These are phyloP conservation scores for Trichoderma simmonsii DNA, from an alignment of 2,329 filamentous ascomycete species.

Conservation along the genomic window DNA sequence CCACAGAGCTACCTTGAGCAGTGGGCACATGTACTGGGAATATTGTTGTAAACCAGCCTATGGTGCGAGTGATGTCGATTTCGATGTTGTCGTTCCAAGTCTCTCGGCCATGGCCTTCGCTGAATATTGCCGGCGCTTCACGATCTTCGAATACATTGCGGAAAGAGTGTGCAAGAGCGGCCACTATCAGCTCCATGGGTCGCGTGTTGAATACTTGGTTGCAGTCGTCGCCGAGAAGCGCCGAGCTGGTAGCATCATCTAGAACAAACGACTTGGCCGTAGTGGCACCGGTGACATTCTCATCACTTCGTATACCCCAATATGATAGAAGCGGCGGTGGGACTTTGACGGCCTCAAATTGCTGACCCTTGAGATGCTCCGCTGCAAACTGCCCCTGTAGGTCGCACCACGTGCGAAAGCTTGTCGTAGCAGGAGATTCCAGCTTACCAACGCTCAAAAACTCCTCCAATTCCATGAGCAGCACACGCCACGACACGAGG, in stretches of 20 bases:
- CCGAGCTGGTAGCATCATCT: background rate
- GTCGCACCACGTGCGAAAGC: background rate
- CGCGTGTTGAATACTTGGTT: conserved; percentile 17
- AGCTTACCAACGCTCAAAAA: background rate
- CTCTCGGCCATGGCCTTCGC: conserved; percentile 35
- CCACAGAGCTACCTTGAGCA: background rate
- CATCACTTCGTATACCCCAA: background rate
- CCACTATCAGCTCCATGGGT: conserved; percentile 19
- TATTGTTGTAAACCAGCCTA: conserved; percentile 38
- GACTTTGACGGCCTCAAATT: background rate
- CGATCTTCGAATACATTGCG: conserved; percentile 27
- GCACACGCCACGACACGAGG: conserved; percentile 22
- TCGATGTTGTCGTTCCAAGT: conserved; percentile 29
- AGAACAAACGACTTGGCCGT: conserved; percentile 1
- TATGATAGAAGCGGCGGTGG: background rate
- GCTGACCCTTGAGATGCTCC: background rate
- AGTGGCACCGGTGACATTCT: background rate
- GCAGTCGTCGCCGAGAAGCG: background rate
- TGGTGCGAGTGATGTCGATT: conserved; percentile 26
- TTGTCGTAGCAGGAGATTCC: background rate
- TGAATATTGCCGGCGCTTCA: conserved; percentile 27
- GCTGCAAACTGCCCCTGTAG: background rate
- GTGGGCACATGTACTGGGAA: conserved; percentile 24
- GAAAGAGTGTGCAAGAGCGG: conserved; percentile 28
- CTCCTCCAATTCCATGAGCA: conserved; percentile 19